Conservation (phyloP, 2,329 filamentous ascomycete species). For the Podosphaera xanthii region DNA sequence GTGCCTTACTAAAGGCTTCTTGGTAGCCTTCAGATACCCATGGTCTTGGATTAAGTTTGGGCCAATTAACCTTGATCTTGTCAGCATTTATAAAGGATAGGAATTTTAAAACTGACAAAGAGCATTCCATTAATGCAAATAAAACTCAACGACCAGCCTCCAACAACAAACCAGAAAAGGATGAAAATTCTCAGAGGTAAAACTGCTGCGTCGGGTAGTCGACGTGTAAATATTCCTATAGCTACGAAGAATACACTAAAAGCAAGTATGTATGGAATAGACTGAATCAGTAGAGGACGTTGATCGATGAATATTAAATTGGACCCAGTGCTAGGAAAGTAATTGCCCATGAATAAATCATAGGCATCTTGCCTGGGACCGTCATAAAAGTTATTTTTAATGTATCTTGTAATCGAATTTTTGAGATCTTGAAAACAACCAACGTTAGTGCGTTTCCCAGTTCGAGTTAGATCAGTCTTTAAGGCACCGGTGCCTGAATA, state of each 20-base stretch:
- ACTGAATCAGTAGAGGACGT: constrained; percentile 68
- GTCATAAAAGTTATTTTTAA: constrained; percentile 84
- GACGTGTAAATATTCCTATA: constrained; percentile 49
- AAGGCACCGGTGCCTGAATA: constrained; percentile 93
- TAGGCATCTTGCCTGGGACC: constrained; percentile 89
- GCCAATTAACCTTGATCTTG: constrained; percentile 68
- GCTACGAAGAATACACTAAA: constrained; percentile 64
- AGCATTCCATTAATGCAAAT: constrained; percentile 71
- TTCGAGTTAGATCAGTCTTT: constrained; percentile 96
- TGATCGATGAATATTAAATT: constrained; percentile 62
- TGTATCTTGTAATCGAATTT: constrained; percentile 74
- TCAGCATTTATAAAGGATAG: background rate
- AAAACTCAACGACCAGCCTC: constrained; percentile 52
- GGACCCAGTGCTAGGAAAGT: constrained; percentile 53
- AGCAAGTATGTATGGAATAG: constrained; percentile 66
- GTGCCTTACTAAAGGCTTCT: constrained; percentile 61
- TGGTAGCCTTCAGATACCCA: constrained; percentile 75
- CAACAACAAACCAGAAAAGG: constrained; percentile 50
- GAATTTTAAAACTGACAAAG: constrained; percentile 43
- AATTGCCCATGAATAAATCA: constrained; percentile 76
- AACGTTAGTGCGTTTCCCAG: constrained; percentile 64
- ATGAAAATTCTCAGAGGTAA: constrained; percentile 67
- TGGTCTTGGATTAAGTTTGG: constrained; percentile 73
- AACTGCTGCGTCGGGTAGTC: constrained; percentile 48
- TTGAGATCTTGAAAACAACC: constrained; percentile 71